A percentile compares a stretch with the other conserved stretches of the same genome.
These are phyloP conservation scores for Venturia carpophila DNA, from an alignment of 2,329 filamentous ascomycete genomes.

Conservation along the genomic window DNA sequence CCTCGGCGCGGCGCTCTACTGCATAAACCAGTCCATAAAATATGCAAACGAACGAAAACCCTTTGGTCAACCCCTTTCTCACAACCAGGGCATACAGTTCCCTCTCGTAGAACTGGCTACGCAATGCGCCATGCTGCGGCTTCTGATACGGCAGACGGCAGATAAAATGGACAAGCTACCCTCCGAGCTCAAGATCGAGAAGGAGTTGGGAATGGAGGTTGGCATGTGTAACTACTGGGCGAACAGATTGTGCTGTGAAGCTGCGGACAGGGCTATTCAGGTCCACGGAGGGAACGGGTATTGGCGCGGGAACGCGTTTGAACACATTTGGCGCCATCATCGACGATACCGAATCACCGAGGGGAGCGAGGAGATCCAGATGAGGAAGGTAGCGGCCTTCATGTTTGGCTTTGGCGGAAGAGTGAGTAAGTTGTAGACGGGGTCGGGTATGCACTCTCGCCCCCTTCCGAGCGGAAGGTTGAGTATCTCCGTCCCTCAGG, in stretches of 20 bases:
- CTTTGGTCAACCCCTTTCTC: slow-evolving; percentile 49
- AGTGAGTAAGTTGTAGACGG: slow-evolving; percentile 4
- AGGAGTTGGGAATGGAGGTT: slow-evolving; percentile 52
- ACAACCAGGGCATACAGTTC: slow-evolving; percentile 58
- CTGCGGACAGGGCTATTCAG: slow-evolving; percentile 56
- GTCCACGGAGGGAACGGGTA: slow-evolving; percentile 54
- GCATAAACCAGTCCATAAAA: slow-evolving; percentile 49
- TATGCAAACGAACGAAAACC: slow-evolving; percentile 49
- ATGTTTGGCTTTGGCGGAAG: slow-evolving; percentile 43
- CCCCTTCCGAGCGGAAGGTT: no score
- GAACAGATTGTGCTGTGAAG: slow-evolving; percentile 52
- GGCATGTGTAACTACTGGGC: slow-evolving; percentile 61
- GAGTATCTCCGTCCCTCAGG: no score
- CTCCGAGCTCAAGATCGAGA: slow-evolving; percentile 46
- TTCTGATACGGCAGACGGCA: slow-evolving; percentile 54
- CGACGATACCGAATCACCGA: slow-evolving; percentile 56
- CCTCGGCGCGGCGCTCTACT: slow-evolving; percentile 52
- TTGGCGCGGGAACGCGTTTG: slow-evolving; percentile 51
- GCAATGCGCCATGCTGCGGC: slow-evolving; percentile 54
- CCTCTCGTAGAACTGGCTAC: slow-evolving; percentile 55
- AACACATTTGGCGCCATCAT: slow-evolving; percentile 60
- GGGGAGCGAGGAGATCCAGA: slow-evolving; percentile 58
- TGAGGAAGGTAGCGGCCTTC: slow-evolving; percentile 55
- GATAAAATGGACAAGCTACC: slow-evolving; percentile 52
- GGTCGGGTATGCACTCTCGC: no score